Conservation (phyloP, 495 filamentous ascomycete genomes). For the Thermothielavioides terrestris region DNA sequence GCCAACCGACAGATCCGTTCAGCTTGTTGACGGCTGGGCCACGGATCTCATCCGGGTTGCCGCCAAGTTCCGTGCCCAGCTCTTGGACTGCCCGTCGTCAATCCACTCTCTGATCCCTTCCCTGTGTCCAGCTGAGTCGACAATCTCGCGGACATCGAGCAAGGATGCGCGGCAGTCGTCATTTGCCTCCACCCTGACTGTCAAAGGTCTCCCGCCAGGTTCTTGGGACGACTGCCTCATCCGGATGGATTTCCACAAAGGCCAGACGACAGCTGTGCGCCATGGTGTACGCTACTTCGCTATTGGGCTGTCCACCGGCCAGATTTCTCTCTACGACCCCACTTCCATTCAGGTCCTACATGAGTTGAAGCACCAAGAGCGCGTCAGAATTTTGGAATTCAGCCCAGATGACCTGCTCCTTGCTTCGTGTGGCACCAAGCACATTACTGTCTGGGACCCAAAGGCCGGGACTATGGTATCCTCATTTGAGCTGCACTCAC, state of each 20-base stretch:
- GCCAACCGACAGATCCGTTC: slow-evolving; percentile 13
- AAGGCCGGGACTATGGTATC: slow-evolving; percentile 8
- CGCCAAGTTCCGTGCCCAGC: slow-evolving; percentile 24
- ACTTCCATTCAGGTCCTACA: slow-evolving; percentile 15
- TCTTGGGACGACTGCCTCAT: slow-evolving; percentile 28
- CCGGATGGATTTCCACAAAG: slow-evolving; percentile 19
- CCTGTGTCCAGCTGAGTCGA: slow-evolving; percentile 26
- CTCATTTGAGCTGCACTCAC: slow-evolving; percentile 6
- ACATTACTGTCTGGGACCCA: slow-evolving; percentile 16
- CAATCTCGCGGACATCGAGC: slow-evolving; percentile 16
- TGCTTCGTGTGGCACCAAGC: slow-evolving; percentile 15
- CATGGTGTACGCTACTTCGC: slow-evolving; percentile 21
- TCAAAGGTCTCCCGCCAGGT: slow-evolving; percentile 11
- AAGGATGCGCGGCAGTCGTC: not conserved
- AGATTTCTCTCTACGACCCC: slow-evolving; percentile 20
- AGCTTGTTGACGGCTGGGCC: slow-evolving; percentile 19
- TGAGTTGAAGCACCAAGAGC: slow-evolving; percentile 16
- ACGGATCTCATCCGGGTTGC: slow-evolving; percentile 28
- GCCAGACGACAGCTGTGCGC: slow-evolving; percentile 10
- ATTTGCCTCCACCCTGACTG: not conserved
- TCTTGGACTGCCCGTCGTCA: slow-evolving; percentile 24
- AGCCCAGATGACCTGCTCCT: slow-evolving; percentile 10
- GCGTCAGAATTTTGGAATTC: slow-evolving; percentile 17
- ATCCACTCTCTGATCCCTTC: slow-evolving; percentile 27
- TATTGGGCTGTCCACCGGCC: slow-evolving; percentile 22